Conservation (phyloP, 1,284 basidiomycete genomes). For the Irpex rosettiformis region DNA sequence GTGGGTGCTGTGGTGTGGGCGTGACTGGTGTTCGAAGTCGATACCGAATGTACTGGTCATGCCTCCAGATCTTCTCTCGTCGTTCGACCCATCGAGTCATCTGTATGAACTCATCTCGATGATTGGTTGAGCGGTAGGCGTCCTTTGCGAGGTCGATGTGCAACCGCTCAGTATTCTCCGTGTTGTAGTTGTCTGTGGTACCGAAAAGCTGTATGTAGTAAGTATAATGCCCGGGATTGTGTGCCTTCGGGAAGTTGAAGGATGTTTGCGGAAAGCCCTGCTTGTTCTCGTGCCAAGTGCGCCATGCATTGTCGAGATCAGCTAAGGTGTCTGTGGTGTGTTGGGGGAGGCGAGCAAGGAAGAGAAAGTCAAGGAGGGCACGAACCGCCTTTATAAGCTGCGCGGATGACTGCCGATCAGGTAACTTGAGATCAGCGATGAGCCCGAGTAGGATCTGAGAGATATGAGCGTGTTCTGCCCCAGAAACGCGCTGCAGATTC, state of each 20-base stretch:
- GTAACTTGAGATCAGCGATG: slow-evolving; percentile 12
- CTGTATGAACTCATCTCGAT: slow-evolving; percentile 29
- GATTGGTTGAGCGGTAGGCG: slow-evolving; percentile 29
- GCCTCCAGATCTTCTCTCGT: slow-evolving; percentile 26
- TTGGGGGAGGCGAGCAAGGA: slow-evolving; percentile 24
- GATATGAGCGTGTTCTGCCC: slow-evolving; percentile 22
- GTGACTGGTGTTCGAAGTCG: background rate
- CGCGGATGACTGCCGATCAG: background rate
- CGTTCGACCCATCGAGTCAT: slow-evolving; percentile 34
- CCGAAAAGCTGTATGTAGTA: slow-evolving; percentile 18
- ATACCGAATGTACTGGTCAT: slow-evolving; percentile 20
- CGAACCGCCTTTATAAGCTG: slow-evolving; percentile 16
- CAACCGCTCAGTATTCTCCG: slow-evolving; percentile 20
- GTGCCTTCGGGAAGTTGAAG: slow-evolving; percentile 29
- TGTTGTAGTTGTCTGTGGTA: slow-evolving; percentile 25
- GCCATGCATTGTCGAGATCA: slow-evolving; percentile 19
- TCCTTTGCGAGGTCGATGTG: slow-evolving; percentile 22
- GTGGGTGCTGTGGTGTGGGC: background rate
- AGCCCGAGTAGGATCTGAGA: slow-evolving; percentile 20
- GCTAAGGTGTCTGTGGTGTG: slow-evolving; percentile 22
- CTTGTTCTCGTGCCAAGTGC: slow-evolving; percentile 29
- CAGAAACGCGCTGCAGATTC: slow-evolving; percentile 18
- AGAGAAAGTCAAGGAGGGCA: slow-evolving; percentile 23
- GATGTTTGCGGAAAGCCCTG: slow-evolving; percentile 19
- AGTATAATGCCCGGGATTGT: slow-evolving; percentile 21